Percentiles rank a stretch among this genome's conserved stretches.
Evolutionary conservation across 73 alveolate species (phyloP).

Genomic region (Paramecium octaurelia): DNA sequence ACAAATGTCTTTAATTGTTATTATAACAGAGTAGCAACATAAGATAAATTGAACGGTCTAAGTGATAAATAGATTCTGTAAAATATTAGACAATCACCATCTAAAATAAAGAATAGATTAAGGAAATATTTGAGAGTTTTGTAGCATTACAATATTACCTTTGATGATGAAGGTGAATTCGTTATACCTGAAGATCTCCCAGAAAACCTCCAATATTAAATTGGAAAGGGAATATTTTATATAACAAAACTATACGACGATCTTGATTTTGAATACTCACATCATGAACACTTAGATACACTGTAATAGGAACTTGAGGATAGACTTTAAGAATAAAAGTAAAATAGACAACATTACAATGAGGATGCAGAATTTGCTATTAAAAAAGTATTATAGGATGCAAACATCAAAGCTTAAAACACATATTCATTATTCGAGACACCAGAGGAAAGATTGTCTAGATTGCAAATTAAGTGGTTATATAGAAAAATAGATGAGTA

Average conservation of each 20-base stretch:
- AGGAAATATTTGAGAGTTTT: not conserved
- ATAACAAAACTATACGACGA: not conserved
- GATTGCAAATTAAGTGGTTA: slow-evolving; percentile 25
- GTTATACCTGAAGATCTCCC: not conserved
- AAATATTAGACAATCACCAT: slow-evolving; percentile 15
- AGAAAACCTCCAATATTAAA: not conserved
- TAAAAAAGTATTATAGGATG: slow-evolving; percentile 1
- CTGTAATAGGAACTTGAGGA: not conserved
- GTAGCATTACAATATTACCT: not conserved
- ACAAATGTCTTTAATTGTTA: slow-evolving; percentile 30
- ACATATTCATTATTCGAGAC: slow-evolving; percentile 33
- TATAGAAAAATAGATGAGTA: slow-evolving; percentile 24
- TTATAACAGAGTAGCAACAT: not conserved
- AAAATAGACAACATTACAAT: not conserved
- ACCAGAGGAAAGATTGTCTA: not conserved
- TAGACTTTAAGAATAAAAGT: not conserved
- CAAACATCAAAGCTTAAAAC: not conserved
- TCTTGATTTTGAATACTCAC: slow-evolving; percentile 3
- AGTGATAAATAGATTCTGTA: not conserved
- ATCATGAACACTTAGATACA: not conserved
- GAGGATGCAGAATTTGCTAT: not conserved
- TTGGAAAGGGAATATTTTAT: not conserved
- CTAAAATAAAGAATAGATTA: not conserved
- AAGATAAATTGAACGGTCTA: slow-evolving; percentile 1
- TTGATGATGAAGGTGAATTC: not conserved